Conservation (phyloP, 2,329 filamentous ascomycete species). For the Aureobasidium subglaciale region DNA sequence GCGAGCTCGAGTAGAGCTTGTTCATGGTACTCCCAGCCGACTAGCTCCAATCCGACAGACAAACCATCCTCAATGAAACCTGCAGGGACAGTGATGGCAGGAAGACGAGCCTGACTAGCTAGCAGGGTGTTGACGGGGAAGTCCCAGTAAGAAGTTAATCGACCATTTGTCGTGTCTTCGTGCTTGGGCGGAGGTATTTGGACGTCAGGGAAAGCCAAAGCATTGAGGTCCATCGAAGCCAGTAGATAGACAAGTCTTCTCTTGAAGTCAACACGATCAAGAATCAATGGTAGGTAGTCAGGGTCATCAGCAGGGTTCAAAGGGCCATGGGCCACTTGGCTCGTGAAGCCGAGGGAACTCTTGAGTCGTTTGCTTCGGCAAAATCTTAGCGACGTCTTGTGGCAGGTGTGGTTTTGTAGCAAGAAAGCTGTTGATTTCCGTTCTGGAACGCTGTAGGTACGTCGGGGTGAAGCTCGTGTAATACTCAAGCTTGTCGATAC, state of each 20-base stretch:
- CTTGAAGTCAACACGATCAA: background rate
- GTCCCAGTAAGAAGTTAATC: background rate
- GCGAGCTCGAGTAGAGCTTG: background rate
- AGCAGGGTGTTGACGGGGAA: constrained; percentile 4
- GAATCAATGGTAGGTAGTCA: background rate
- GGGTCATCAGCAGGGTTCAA: background rate
- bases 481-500: constrained; percentile 23
- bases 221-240: background rate
- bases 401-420: constrained; percentile 33
- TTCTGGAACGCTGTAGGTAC: constrained; percentile 23
- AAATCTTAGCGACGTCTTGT: constrained; percentile 18
- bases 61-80: background rate
- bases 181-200: constrained; percentile 5
- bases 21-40: background rate
- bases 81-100: constrained; percentile 1
- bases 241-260: background rate
- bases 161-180: background rate
- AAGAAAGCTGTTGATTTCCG: constrained; percentile 28
- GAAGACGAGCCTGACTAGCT: background rate
- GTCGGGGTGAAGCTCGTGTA: constrained; percentile 23
- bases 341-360: background rate
- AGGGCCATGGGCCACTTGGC: background rate
- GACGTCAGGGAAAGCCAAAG: constrained; percentile 2
- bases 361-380: background rate
- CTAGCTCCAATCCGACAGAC: constrained; percentile 2